Evolutionary conservation across 768 basidiomycete species (phyloP).

Genomic region (Lentinula guzmanii): DNA sequence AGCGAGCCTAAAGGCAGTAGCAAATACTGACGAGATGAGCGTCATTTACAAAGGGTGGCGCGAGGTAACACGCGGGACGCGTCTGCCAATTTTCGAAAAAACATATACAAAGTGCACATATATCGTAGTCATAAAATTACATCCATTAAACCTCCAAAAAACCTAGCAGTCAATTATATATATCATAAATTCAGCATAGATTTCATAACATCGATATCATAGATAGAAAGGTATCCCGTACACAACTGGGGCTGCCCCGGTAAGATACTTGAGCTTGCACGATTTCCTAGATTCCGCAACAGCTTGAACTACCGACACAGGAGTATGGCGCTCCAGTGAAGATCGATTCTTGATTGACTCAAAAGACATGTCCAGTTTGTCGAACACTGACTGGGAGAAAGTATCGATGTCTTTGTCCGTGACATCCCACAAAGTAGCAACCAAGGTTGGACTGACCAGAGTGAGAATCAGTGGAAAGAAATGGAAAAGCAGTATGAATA

Average conservation of each 20-base stretch:
- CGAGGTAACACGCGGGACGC: background rate
- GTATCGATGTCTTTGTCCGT: slow-evolving; percentile 97
- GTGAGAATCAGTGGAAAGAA: background rate
- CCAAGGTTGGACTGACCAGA: slow-evolving; percentile 69
- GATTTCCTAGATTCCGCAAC: slow-evolving; percentile 72
- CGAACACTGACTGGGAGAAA: slow-evolving; percentile 79
- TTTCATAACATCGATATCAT: slow-evolving; percentile 16
- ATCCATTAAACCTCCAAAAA: too few relatives aligned
- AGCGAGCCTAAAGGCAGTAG: slow-evolving; percentile 30
- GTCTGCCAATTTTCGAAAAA: too few relatives aligned
- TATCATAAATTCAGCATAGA: slow-evolving; percentile 2
- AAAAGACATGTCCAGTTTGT: slow-evolving; percentile 50
- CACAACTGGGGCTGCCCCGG: slow-evolving; percentile 90
- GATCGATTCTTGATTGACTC: slow-evolving; percentile 20
- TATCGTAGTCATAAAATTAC: too few relatives aligned
- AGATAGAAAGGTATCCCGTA: slow-evolving; percentile 95
- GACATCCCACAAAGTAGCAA: slow-evolving; percentile 97
- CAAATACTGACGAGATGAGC: slow-evolving; percentile 16
- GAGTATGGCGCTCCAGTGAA: slow-evolving; percentile 12
- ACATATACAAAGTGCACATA: background rate
- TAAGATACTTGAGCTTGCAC: slow-evolving; percentile 90
- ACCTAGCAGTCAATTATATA: background rate
- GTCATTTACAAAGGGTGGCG: background rate
- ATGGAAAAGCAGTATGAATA: background rate
- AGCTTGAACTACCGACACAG: slow-evolving; percentile 60